phyloP scores from a whole-genome alignment of 2,329 filamentous ascomycete genomes.

The Ophiosphaerella narmari region DNA sequence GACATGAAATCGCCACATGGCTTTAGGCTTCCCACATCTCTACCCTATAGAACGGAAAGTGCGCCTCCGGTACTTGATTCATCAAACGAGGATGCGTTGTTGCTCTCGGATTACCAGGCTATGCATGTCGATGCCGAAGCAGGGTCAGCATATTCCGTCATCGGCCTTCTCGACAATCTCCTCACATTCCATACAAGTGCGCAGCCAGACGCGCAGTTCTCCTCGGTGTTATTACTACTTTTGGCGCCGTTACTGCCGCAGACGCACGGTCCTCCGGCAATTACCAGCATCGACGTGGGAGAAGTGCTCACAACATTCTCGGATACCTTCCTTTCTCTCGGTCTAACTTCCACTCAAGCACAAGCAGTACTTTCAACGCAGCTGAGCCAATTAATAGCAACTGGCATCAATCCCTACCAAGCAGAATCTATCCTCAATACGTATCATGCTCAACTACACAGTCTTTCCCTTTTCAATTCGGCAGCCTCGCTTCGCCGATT shows the following conservation, averaged over 20 bases:
- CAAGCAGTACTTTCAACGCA: conserved; percentile 47
- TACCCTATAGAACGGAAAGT: conserved; percentile 28
- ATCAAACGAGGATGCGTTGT: conserved; percentile 33
- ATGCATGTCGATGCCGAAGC: conserved; percentile 41
- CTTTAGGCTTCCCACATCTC: conserved; percentile 17
- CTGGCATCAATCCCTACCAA: conserved; percentile 56
- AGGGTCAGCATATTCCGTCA: conserved; percentile 45
- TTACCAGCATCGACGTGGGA: conserved; percentile 31
- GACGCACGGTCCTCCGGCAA: conserved; percentile 41
- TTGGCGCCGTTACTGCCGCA: conserved; percentile 52
- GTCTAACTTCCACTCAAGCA: conserved; percentile 46
- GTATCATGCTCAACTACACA: conserved; percentile 61
- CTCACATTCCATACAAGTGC: conserved; percentile 48
- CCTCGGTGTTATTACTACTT: conserved; percentile 53
- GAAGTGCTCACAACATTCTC: conserved; percentile 46
- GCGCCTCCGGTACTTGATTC: conserved; percentile 30
- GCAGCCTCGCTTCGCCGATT: conserved; percentile 62
- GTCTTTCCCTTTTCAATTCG: conserved; percentile 53
- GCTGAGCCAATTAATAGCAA: conserved; percentile 47
- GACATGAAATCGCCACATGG: conserved; percentile 31
- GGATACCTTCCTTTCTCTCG: conserved; percentile 46
- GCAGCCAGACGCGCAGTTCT: conserved; percentile 53
- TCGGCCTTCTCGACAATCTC: conserved; percentile 49
- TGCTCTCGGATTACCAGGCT: conserved; percentile 44
- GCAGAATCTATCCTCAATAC: conserved; percentile 60